phyloP scores from a whole-genome alignment of 805 yeast genomes.

The Kluyveromyces wickerhamii region DNA sequence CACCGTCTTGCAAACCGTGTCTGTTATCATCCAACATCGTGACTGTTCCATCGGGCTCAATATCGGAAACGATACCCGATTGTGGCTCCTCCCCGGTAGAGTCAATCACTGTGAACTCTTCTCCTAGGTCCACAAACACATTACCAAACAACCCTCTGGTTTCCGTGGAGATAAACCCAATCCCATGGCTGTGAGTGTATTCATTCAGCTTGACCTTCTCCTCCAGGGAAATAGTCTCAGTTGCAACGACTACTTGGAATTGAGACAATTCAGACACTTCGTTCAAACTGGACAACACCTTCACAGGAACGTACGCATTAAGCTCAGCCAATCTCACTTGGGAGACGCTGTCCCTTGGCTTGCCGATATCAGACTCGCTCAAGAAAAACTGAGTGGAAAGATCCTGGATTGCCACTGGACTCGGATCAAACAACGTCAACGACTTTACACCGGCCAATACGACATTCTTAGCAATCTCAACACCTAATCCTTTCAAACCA shows the following conservation, averaged over 20 bases:
- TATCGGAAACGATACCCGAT: constrained; percentile 81
- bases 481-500: constrained; percentile 88
- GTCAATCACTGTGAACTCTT: constrained; percentile 70
- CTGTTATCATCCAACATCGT: constrained; percentile 86
- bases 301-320: constrained; percentile 83
- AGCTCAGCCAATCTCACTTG: constrained; percentile 65
- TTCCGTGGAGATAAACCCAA: constrained; percentile 76
- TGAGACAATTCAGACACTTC: constrained; percentile 41
- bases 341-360: constrained; percentile 67
- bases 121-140: constrained; percentile 87
- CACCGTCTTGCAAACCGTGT: constrained; percentile 92
- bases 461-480: constrained; percentile 93
- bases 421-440: constrained; percentile 76
- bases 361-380: constrained; percentile 62
- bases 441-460: constrained; percentile 97
- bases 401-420: constrained; percentile 56
- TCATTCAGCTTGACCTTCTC: constrained; percentile 69
- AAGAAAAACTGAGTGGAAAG: constrained; percentile 87
- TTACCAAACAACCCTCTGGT: constrained; percentile 83
- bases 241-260: constrained; percentile 79
- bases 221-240: constrained; percentile 58
- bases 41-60: constrained; percentile 84
- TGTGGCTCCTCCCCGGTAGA: constrained; percentile 89
- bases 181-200: constrained; percentile 62
- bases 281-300: constrained; percentile 49